Base-by-base conservation (phyloP, 2,329 filamentous ascomycete species). In the Dactylellina parvicollis region DNA sequence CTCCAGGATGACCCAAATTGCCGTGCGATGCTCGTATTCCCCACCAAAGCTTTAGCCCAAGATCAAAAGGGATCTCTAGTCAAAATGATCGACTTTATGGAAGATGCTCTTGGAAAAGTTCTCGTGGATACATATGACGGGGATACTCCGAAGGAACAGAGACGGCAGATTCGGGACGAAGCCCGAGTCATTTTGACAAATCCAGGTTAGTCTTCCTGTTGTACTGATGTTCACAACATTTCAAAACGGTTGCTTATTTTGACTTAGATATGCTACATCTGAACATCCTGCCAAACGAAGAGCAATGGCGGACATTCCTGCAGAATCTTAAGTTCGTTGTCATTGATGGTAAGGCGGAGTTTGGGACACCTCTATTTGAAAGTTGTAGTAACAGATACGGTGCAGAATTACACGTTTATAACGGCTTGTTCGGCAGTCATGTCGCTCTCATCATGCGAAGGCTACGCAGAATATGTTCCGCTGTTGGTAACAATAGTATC, bases 111-210 rank as follows among this genome's bases (percentile, higher is more conserved):
- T 20, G 88, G 92, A 78, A 85, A 91, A 42, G 83, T 88, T 0
- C 82, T 96, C 16, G 92, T 97, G 1, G 95, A 97, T 79, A 97
- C 95, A 0, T 98, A 96, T 76, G 95, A 99, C 79, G 95, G 95
- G 4, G 95, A 99, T 79, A 99, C 95, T 0, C 88, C 91, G 0
- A 93, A 96, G 88, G 81, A 82, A 3, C 89, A 90, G 74, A 87
- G 95, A 20, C 92, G 92, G 75, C 79, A 84, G 26, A 94, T 99
- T 75, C 87, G 94, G 4, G 93, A 98, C 38, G 89, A 96, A 80
- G 95, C 90, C 0, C 86, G 92, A 22, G 92, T 98, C 75, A 94
- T 99, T 55, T 97, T 99, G 78, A 99, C 95, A 0, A 99, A 99
- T 77, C 95, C 95, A 0, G 76, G 75, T 76, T 24, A 22, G 55